phyloP scores from a whole-genome alignment of 805 yeast genomes.

The Zygosaccharomyces gambellarensis region DNA sequence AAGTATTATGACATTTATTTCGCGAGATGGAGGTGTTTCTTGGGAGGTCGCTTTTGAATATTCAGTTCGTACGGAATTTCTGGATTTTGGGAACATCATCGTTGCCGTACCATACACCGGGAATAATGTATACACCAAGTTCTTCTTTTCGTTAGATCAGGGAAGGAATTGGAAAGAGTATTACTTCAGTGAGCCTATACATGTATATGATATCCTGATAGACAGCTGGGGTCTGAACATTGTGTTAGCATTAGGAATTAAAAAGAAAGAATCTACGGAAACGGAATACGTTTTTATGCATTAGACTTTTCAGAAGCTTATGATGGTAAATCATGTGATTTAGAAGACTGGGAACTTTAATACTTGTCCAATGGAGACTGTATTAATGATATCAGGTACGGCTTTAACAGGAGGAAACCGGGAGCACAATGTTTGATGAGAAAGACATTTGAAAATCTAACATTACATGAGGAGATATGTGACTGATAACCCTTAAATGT shows the following conservation, averaged over 20 bases:
- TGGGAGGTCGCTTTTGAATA: slow-evolving; percentile 56
- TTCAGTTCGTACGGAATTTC: slow-evolving; percentile 54
- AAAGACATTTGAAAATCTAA: slow-evolving; percentile 35
- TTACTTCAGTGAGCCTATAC: slow-evolving; percentile 43
- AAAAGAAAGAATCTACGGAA: slow-evolving; percentile 33
- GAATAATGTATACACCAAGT: slow-evolving; percentile 32
- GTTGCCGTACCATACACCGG: slow-evolving; percentile 55
- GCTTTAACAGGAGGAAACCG: slow-evolving; percentile 56
- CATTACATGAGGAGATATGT: slow-evolving; percentile 47
- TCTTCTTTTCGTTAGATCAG: slow-evolving; percentile 62
- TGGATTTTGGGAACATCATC: slow-evolving; percentile 72
- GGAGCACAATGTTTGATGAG: slow-evolving; percentile 53
- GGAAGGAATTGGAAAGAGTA: slow-evolving; percentile 58
- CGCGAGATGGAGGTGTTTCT: slow-evolving; percentile 68
- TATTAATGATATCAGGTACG: slow-evolving; percentile 62
- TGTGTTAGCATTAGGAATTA: slow-evolving; percentile 49
- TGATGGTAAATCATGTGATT: slow-evolving; percentile 47
- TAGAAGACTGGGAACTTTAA: slow-evolving; percentile 67
- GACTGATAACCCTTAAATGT: no score
- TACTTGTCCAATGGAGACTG: slow-evolving; percentile 42
- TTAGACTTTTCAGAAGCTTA: slow-evolving; percentile 57
- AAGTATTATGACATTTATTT: slow-evolving; percentile 47
- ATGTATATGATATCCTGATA: slow-evolving; percentile 38
- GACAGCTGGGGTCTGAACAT: slow-evolving; percentile 63
- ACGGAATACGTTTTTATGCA: slow-evolving; percentile 21